Evolutionary conservation across 1,284 basidiomycete species (phyloP), one percentile per base, ranked within the genome.

Genomic region (Pseudozyma tsukubaensis): DNA sequence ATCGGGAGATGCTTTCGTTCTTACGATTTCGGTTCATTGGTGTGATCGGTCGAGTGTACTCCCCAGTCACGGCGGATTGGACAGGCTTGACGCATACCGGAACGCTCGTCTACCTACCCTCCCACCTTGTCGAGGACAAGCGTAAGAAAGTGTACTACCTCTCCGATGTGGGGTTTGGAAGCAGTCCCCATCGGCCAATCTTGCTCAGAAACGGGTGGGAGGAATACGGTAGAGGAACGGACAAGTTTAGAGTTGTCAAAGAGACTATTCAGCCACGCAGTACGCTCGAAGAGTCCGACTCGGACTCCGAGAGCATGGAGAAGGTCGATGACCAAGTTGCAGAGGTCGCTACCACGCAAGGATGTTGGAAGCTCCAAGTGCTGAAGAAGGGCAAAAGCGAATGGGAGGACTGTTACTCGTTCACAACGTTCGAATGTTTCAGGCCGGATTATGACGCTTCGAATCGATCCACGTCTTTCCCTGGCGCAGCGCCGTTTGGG

Each of bases 161-260:
- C 5, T 42, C 52, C 9, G 75, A 77, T 40, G 72, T 77, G 1
- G 75, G 71, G 1, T 74, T 51, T 19, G 75, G 71, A 4, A 54
- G 50, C 12, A 59, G 63, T 34, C 49, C 59, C 5, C 59, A 47
- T 19, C 54, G 67, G 11, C 75, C 75, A 0, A 62, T 73, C 1
- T 39, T 74, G 12, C 57, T 77, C 6, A 37, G 59, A 0, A 48
- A 77, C 18, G 68, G 64, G 9, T 44, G 57, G 44, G 43, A 58
- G 37, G 72, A 72, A 52, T 43, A 13, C 14, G 76, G 63, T 1
- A 32, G 75, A 1, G 66, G 55, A 0, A 44, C 14, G 1, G 64
- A 64, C 18, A 39, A 37, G 21, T 70, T 65, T 24, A 42, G 67
- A 0, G 39, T 74, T 0, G 37, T 72, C n/a, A 57, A 59, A 11